A percentile compares a stretch with the other conserved stretches of the same genome.
Conservation (phyloP, 2,329 filamentous ascomycete species). For the Clarireedia hainanense region DNA sequence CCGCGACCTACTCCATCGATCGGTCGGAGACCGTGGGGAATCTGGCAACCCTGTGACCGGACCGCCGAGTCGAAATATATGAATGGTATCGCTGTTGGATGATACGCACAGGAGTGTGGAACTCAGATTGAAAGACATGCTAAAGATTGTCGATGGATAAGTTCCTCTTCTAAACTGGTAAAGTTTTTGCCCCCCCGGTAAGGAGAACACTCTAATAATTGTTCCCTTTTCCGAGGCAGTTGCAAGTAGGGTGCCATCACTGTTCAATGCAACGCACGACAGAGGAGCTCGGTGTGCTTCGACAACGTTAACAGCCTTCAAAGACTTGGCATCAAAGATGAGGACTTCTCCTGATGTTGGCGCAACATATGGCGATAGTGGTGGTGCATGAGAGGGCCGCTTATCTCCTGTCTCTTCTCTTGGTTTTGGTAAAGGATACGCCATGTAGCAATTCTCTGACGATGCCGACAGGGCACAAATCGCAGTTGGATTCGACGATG, state of each 20-base stretch:
- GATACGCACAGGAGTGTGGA: conserved; percentile 92
- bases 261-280: conserved; percentile 85
- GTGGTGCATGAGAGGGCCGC: conserved; percentile 76
- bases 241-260: conserved; percentile 81
- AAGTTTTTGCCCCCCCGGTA: conserved; percentile 84
- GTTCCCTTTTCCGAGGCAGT: conserved; percentile 97
- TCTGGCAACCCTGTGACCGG: conserved; percentile 31
- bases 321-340: conserved; percentile 80
- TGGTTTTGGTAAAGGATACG: conserved; percentile 78
- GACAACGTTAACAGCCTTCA: conserved; percentile 91
- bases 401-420: conserved; percentile 49
- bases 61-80: conserved; percentile 77
- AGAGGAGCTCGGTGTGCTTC: conserved; percentile 90
- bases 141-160: conserved; percentile 92
- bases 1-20: conserved; percentile 29
- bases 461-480: conserved; percentile 91
- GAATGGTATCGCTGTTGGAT: conserved; percentile 90
- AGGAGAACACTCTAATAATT: conserved; percentile 90
- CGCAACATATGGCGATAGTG: conserved; percentile 66
- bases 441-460: conserved; percentile 91
- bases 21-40: conserved; percentile 28
- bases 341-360: conserved; percentile 88
- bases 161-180: conserved; percentile 95
- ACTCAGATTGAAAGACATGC: conserved; percentile 96
- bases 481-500: conserved; percentile 84